Conservation (phyloP, 129 eudicot genomes). For the Sambucus nigra region DNA sequence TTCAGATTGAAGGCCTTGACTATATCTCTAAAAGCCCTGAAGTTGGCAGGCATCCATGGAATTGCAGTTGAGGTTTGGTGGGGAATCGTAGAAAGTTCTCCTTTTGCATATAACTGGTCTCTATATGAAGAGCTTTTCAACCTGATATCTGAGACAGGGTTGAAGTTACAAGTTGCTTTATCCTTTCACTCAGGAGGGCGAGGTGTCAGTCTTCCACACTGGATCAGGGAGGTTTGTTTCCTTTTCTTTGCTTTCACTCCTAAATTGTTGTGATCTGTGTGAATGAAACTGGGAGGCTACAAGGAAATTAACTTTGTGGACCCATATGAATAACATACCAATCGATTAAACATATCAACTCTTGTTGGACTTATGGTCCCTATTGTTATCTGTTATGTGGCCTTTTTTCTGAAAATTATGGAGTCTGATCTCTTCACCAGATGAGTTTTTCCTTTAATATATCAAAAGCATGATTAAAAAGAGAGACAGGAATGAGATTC, state of each 20-base stretch:
- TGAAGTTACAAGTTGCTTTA: constrained; percentile 60
- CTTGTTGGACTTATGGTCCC: no score
- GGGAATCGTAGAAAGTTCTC: constrained; percentile 62
- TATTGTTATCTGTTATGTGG: no score
- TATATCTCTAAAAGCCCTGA: constrained; percentile 60
- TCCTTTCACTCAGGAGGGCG: constrained; percentile 50
- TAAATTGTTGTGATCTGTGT: background rate
- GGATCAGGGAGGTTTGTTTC: constrained; percentile 41
- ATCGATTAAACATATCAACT: no score
- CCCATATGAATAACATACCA: no score
- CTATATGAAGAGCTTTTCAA: constrained; percentile 49
- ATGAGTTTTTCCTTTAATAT: no score
- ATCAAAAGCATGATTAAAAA: background rate
- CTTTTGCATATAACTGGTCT: constrained; percentile 55
- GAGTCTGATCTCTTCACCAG: no score
- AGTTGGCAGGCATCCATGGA: constrained; percentile 68
- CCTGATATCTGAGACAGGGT: constrained; percentile 35
- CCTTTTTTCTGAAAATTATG: no score
- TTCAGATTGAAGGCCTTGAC: constrained; percentile 61
- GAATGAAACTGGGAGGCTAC: no score
- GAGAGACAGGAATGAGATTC: background rate
- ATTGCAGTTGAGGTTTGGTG: constrained; percentile 75
- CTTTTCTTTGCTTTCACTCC: background rate
- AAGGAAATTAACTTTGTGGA: no score
- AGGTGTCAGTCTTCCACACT: constrained; percentile 56